These are phyloP conservation scores for Daldinia sp. DNA, from an alignment of 2,329 filamentous ascomycete genomes.

Conservation along the genomic window DNA sequence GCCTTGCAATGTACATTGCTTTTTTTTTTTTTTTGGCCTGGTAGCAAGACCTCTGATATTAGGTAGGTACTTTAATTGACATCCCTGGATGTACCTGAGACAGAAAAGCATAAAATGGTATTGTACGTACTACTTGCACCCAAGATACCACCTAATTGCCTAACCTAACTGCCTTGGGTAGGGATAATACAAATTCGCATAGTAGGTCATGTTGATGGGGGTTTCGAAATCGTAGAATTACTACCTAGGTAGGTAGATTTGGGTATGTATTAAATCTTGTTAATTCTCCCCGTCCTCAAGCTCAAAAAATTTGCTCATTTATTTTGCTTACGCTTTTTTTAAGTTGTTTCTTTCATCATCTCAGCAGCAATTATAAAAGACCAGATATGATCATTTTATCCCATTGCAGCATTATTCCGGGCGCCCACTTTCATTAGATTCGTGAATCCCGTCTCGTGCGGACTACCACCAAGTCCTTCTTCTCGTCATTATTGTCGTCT, in stretches of 20 bases:
- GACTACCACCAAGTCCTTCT: not conserved
- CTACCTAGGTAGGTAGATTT: not conserved
- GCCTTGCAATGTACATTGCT: not conserved
- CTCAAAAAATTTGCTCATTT: not conserved
- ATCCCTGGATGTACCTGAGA: not conserved
- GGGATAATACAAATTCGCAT: not conserved
- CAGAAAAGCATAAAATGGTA: not conserved
- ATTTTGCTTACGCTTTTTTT: not conserved
- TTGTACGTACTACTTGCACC: not conserved
- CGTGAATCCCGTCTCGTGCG: constrained; percentile 28
- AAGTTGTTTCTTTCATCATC: not conserved
- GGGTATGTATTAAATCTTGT: constrained; percentile 14
- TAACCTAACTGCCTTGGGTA: not conserved
- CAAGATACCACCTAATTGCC: no score
- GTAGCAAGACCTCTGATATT: not conserved
- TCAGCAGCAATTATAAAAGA: not conserved
- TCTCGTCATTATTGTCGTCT: not conserved
- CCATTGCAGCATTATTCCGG: not conserved
- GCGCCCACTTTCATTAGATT: constrained; percentile 22
- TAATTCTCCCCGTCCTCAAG: constrained; percentile 19
- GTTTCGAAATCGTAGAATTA: constrained; percentile 8
- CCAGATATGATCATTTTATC: not conserved
- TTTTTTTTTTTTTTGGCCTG: no score
- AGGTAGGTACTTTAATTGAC: no score
- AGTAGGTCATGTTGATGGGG: not conserved